phyloP scores from a whole-genome alignment of 208 protist genomes.

The Trichomonas tenax region DNA sequence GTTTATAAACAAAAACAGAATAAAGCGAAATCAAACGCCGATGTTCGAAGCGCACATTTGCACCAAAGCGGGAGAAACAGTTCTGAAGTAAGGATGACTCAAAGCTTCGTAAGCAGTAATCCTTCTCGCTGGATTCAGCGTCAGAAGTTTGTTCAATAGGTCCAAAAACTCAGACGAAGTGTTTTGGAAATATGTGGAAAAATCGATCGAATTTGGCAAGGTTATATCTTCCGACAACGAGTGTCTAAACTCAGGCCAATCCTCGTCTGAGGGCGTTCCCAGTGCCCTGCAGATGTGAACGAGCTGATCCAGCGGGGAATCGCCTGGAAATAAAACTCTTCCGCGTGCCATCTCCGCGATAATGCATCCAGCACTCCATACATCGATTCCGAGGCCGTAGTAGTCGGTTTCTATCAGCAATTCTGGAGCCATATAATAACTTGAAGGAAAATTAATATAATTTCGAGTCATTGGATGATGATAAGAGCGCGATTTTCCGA shows the following conservation, averaged over 20 bases:
- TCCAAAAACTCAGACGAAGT: background rate
- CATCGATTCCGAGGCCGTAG: slow-evolving; percentile 38
- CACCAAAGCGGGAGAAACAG: background rate
- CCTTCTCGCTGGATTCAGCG: slow-evolving; percentile 54
- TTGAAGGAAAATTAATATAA: background rate
- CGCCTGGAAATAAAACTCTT: slow-evolving; percentile 31
- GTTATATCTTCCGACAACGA: background rate
- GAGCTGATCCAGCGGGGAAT: slow-evolving; percentile 41
- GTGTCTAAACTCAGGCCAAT: background rate
- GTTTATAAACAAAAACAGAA: no score
- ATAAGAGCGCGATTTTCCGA: slow-evolving; percentile 47
- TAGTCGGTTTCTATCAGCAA: slow-evolving; percentile 29
- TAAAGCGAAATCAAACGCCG: no score
- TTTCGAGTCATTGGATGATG: slow-evolving; percentile 29
- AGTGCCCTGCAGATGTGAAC: background rate
- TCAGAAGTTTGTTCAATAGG: background rate
- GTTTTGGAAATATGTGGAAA: background rate
- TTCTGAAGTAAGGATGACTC: slow-evolving; percentile 56
- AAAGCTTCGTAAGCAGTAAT: slow-evolving; percentile 56
- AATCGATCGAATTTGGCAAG: background rate
- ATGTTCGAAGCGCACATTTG: background rate
- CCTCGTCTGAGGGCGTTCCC: background rate
- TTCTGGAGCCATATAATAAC: slow-evolving; percentile 45
- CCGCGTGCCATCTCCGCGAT: slow-evolving; percentile 35
- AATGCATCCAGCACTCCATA: slow-evolving; percentile 42